A percentile compares a stretch with the other conserved stretches of the same genome.
These are phyloP conservation scores for Alliaria petiolata DNA, from an alignment of 345 rosid genomes.

Conservation along the genomic window DNA sequence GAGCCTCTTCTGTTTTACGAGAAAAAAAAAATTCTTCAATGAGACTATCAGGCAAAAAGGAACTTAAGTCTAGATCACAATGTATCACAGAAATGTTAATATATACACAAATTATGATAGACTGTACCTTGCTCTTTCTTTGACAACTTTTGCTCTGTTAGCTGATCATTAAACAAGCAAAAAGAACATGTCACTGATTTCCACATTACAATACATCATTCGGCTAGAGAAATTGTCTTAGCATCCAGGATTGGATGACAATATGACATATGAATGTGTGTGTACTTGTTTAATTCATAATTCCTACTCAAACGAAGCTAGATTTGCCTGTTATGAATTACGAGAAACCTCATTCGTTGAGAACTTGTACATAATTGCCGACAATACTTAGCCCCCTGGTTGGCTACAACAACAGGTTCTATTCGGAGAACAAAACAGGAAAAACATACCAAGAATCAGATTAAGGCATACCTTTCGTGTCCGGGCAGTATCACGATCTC, in stretches of 20 bases:
- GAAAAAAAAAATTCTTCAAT: conserved; percentile 8
- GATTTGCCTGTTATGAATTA: not conserved
- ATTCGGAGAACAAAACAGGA: not conserved
- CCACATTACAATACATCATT: not conserved
- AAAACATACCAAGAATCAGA: conserved; percentile 8
- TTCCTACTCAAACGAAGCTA: conserved; percentile 11
- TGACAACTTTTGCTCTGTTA: conserved; percentile 72
- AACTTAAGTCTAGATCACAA: not conserved
- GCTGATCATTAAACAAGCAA: conserved; percentile 40
- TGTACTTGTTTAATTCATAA: not conserved
- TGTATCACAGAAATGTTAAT: not conserved
- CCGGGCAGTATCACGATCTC: conserved; percentile 80
- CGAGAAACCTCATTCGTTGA: not conserved
- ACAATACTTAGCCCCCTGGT: not conserved
- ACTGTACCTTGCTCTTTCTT: conserved; percentile 78
- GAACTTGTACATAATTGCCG: not conserved
- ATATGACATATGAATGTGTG: conserved; percentile 8
- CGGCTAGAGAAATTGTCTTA: not conserved
- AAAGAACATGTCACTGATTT: conserved; percentile 27
- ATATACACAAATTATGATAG: conserved; percentile 14
- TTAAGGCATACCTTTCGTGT: conserved; percentile 65
- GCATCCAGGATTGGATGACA: not conserved
- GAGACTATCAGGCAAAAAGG: not conserved
- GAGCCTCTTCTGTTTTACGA: conserved; percentile 61
- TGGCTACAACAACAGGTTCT: not conserved